Base-by-base conservation (phyloP, 1,284 basidiomycete species). In the Lignosus rhinocerotis region DNA sequence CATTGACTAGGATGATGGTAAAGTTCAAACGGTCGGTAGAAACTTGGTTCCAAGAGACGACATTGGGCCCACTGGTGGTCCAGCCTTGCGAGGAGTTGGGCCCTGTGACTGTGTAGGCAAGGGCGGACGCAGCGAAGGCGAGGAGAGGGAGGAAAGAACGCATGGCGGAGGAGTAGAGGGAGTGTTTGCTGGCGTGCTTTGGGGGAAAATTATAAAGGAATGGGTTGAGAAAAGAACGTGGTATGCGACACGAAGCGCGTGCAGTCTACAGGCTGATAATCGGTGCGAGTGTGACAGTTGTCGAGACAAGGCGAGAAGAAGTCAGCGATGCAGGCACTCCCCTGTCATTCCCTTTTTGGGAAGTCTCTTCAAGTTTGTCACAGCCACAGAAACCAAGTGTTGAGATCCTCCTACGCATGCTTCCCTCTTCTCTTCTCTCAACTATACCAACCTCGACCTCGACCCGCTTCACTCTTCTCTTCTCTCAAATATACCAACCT, bases 11-110 rank as follows among this genome's bases (percentile, higher is more conserved):
- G 52, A 91, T 74, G 50, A 82, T 78, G 11, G 87, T 83, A 73
- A 94, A 93, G 75, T 82, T 90, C 53, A 59, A 45, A 0, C 82
- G 70, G 68, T 93, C 90, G 17, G 87, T 88, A 59, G 59, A 59
- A 60, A 91, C 90, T n/a, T 78, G 78, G 2, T 73, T 58, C 90
- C 91, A 93, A 17, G 72, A 59, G 61, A 92, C 74, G 36, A 72
- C 76, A 70, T 93, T 89, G 50, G 78, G 66, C 19, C 85, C 85
- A 16, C 70, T 68, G 66, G 80, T 80, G 17, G 77, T 80, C 90
- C 90, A 94, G 53, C 79, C 80, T 31, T 79, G 67, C 41, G 66
- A 56, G 33, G 65, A 64, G 61, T 70, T 75, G 44, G 92, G 92
- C 53, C 67, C 73, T 55, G 78, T 80, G 69, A 93, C 81, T 54